A percentile compares a stretch with the other conserved stretches of the same genome.
Conservation (phyloP, 805 yeast species). For the Debaryomyces maramus region DNA sequence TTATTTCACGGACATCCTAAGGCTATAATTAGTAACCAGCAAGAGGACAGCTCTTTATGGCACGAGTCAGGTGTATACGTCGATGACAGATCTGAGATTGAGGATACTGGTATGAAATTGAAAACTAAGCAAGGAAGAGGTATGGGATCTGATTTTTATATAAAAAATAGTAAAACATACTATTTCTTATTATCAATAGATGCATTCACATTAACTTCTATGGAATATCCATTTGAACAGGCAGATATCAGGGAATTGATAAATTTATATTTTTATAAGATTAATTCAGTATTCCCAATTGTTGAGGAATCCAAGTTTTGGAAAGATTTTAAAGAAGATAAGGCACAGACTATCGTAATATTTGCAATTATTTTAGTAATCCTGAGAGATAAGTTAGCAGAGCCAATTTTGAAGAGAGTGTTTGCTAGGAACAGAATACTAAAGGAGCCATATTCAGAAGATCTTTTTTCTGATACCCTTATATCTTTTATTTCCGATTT, state of each 20-base stretch:
- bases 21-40: conserved; percentile 20
- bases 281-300: conserved; percentile 35
- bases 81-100: conserved; percentile 9
- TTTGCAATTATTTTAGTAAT: conserved; percentile 30
- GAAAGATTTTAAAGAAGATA: conserved; percentile 22
- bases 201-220: conserved; percentile 31
- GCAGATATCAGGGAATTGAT: conserved; percentile 21
- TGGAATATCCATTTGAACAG: conserved; percentile 19
- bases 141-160: conserved; percentile 10
- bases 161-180: conserved; percentile 14
- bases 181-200: conserved; percentile 22
- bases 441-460: background rate
- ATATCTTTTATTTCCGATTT: conserved; percentile 20
- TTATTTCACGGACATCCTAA: conserved; percentile 27
- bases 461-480: conserved; percentile 12
- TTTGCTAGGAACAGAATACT: conserved; percentile 16
- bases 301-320: conserved; percentile 28
- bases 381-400: conserved; percentile 26
- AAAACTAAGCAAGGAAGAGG: conserved; percentile 6
- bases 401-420: conserved; percentile 23
- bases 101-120: conserved; percentile 7
- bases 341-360: conserved; percentile 20
- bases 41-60: conserved; percentile 20
- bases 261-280: conserved; percentile 29
- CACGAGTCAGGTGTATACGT: conserved; percentile 28